Percentiles rank a stretch among this genome's conserved stretches.
These are phyloP conservation scores for Beauveria medogensis DNA, from an alignment of 2,329 filamentous ascomycete species.

Conservation along the genomic window DNA sequence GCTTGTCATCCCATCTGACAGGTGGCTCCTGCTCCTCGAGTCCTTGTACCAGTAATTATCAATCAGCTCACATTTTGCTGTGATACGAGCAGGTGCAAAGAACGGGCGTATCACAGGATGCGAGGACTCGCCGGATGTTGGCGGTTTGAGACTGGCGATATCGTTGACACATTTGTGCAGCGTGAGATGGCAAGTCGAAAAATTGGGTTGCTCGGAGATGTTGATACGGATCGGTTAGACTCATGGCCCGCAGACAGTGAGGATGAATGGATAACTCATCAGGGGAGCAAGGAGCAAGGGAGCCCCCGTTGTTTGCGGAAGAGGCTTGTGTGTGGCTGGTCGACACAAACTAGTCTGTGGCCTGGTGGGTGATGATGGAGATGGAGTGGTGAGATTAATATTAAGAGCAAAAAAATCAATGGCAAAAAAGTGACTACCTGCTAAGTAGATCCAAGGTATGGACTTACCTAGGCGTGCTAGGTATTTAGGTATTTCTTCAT, in stretches of 20 bases:
- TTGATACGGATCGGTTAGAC: neutral
- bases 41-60: too few species aligned
- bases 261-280: neutral
- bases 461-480: neutral
- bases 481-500: too few species aligned
- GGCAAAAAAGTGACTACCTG: neutral
- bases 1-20: constrained; percentile 6
- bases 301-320: constrained; percentile 5
- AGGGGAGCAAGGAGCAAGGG: neutral
- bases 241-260: neutral
- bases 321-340: neutral
- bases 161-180: too few species aligned
- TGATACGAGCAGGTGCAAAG: too few species aligned
- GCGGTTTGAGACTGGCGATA: too few species aligned
- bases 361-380: neutral
- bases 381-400: neutral
- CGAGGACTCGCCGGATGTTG: too few species aligned
- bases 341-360: neutral
- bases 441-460: neutral
- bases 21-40: neutral
- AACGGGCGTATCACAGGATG: too few species aligned
- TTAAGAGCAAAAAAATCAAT: neutral
- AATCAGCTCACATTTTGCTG: too few species aligned
- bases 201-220: too few species aligned
- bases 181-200: too few species aligned